Percentiles rank a stretch among this genome's conserved stretches.
Conservation (phyloP, 345 rosid genomes). For the Erucastrum elatum region DNA sequence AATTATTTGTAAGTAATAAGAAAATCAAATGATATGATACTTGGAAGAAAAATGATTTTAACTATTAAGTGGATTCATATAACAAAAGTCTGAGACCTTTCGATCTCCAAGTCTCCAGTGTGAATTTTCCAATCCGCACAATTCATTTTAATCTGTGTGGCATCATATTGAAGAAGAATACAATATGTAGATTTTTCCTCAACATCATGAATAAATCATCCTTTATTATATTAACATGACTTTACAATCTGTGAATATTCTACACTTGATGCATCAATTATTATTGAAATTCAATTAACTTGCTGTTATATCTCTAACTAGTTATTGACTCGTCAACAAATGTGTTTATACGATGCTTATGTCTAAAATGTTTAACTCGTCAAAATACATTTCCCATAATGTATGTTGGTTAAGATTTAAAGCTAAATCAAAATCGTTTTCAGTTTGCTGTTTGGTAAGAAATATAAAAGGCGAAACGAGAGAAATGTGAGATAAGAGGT, state of each 20-base stretch:
- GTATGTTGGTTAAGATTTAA: background rate
- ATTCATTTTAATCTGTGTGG: background rate
- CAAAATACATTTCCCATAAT: background rate
- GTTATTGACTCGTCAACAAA: background rate
- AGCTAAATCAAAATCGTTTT: background rate
- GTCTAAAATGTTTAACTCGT: background rate
- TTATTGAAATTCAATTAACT: background rate
- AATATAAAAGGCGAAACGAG: background rate
- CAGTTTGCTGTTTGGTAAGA: constrained; percentile 3
- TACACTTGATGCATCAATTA: background rate
- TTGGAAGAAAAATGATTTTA: background rate
- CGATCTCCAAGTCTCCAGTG: background rate
- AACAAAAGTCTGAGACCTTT: background rate
- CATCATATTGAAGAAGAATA: background rate
- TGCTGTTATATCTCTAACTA: background rate
- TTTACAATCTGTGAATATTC: background rate
- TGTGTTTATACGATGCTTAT: background rate
- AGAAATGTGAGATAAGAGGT: background rate
- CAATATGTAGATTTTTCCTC: background rate
- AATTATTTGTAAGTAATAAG: too few relatives aligned
- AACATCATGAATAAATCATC: background rate
- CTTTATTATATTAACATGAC: background rate
- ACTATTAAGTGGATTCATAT: background rate
- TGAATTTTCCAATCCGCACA: background rate
- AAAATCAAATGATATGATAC: background rate